These are phyloP conservation scores for Xerocomellus chrysenteron DNA, from an alignment of 768 basidiomycete genomes.

Conservation along the genomic window DNA sequence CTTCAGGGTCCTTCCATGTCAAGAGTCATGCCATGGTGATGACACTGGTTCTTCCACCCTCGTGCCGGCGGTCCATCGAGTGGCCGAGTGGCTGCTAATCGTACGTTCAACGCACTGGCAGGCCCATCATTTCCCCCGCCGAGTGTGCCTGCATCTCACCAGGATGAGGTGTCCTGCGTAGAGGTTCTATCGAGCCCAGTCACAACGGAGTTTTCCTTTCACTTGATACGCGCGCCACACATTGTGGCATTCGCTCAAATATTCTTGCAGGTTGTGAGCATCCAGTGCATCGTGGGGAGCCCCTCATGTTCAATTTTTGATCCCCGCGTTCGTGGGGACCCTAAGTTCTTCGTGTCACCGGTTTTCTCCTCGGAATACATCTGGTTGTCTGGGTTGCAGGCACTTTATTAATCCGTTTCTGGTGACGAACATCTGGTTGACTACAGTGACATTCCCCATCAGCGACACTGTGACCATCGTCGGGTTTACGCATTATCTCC, in stretches of 20 bases:
- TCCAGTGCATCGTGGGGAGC: too few species aligned
- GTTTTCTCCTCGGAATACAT: conserved; percentile 5
- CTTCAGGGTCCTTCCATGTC: background rate
- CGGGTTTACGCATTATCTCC: background rate
- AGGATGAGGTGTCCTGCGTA: background rate
- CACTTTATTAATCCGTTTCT: background rate
- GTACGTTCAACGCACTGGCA: background rate
- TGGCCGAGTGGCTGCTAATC: background rate
- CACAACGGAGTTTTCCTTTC: background rate
- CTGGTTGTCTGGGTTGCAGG: background rate
- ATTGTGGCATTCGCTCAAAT: background rate
- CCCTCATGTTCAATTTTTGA: background rate
- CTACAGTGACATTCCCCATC: background rate
- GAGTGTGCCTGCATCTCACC: background rate
- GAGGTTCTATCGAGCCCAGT: background rate
- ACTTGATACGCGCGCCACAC: background rate
- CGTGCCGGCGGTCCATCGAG: background rate
- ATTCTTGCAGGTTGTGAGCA: background rate
- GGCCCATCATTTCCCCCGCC: background rate
- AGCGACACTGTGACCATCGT: background rate
- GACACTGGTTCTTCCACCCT: background rate
- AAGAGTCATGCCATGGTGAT: background rate
- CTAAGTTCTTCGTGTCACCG: background rate
- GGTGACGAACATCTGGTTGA: background rate
- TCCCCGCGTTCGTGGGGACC: background rate